These are phyloP conservation scores for Camellia sinensis DNA, from an alignment of 148 eudicot species.

Conservation along the genomic window DNA sequence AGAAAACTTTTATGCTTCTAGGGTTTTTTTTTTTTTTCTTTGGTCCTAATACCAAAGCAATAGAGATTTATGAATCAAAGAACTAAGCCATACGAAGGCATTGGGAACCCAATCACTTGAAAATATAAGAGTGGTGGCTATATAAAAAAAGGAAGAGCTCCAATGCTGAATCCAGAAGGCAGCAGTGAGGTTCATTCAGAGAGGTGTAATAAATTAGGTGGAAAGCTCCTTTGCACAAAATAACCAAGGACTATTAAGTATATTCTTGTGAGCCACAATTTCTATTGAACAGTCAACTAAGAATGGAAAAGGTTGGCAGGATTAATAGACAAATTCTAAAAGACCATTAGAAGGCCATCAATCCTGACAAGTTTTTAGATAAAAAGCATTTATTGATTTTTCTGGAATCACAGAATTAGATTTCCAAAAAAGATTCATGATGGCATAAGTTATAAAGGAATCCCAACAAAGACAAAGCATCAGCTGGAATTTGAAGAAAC, in stretches of 20 bases:
- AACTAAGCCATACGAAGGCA: background rate
- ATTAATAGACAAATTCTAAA: background rate
- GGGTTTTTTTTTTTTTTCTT: background rate
- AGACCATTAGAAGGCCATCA: background rate
- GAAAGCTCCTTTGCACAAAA: background rate
- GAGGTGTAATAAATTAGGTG: background rate
- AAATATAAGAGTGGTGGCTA: background rate
- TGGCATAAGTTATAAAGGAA: background rate
- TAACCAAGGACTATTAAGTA: background rate
- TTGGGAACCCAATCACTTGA: background rate
- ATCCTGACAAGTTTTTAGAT: background rate
- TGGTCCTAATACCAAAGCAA: background rate
- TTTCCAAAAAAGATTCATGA: background rate
- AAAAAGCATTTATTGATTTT: background rate
- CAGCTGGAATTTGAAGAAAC: background rate
- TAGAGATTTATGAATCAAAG: background rate
- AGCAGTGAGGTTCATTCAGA: background rate
- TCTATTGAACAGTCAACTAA: background rate
- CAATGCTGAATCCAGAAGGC: background rate
- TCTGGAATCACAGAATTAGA: background rate
- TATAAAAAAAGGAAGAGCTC: background rate
- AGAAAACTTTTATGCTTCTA: background rate
- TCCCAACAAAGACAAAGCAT: constrained; percentile 1
- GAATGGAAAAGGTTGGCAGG: constrained; percentile 8
- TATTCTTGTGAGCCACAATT: background rate